phyloP scores from a whole-genome alignment of 441 rosid genomes.

The Macaranga tanarius region DNA sequence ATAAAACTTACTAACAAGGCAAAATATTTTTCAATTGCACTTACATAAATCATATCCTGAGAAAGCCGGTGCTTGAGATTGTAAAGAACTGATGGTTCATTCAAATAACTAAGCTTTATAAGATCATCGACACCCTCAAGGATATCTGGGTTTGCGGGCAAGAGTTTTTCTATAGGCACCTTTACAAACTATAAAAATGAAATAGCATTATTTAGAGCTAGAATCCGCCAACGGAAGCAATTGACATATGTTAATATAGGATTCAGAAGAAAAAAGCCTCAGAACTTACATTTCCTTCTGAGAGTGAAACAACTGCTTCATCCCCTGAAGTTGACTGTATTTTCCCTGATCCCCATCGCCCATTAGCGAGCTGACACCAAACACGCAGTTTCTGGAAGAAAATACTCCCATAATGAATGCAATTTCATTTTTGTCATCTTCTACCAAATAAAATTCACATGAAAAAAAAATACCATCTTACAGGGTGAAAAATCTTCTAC shows the following conservation, averaged over 20 bases:
- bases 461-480: too few species aligned
- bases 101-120: slow-evolving; percentile 90
- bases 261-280: slow-evolving; percentile 11
- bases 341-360: slow-evolving; percentile 74
- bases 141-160: slow-evolving; percentile 93
- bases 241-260: slow-evolving; percentile 9
- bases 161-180: slow-evolving; percentile 69
- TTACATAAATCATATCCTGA: slow-evolving; percentile 82
- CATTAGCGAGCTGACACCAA: slow-evolving; percentile 72
- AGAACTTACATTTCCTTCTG: slow-evolving; percentile 66
- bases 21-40: slow-evolving; percentile 30
- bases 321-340: slow-evolving; percentile 79
- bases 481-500: too few species aligned
- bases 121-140: slow-evolving; percentile 92
- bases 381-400: slow-evolving; percentile 69
- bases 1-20: slow-evolving; percentile 15
- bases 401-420: slow-evolving; percentile 12
- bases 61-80: slow-evolving; percentile 73
- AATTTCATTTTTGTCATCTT: slow-evolving; percentile 10
- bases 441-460: neutral
- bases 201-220: slow-evolving; percentile 28
- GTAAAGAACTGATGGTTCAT: slow-evolving; percentile 92
- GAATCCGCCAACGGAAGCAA: slow-evolving; percentile 24
- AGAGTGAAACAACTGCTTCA: slow-evolving; percentile 58
- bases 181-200: slow-evolving; percentile 55